Conservation (phyloP, 1,139 yeast genomes). For the Protomyces inundatus region DNA sequence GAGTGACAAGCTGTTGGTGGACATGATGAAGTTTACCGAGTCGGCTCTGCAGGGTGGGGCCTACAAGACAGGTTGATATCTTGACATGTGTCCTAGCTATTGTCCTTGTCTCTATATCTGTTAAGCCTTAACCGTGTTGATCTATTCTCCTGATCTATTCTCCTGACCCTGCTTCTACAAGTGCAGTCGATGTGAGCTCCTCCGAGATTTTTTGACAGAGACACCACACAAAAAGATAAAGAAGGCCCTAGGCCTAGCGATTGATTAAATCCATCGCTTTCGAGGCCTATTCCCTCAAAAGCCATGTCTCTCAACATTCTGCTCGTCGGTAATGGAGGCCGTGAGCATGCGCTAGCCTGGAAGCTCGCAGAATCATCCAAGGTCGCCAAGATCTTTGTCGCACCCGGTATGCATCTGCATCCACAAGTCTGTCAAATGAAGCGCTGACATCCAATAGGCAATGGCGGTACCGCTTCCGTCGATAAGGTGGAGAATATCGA, state of each 20-base stretch:
- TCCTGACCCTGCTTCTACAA: background rate
- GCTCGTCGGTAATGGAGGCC: slow-evolving; percentile 95
- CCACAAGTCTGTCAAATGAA: too few species aligned
- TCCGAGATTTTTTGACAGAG: background rate
- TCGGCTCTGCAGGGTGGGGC: background rate
- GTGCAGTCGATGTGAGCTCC: background rate
- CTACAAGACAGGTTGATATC: background rate
- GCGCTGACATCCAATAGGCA: slow-evolving; percentile 36
- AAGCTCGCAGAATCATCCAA: slow-evolving; percentile 71
- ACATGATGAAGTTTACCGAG: slow-evolving; percentile 74
- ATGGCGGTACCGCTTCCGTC: slow-evolving; percentile 70
- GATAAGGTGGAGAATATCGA: slow-evolving; percentile 65
- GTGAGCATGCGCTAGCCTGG: slow-evolving; percentile 98
- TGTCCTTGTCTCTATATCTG: background rate
- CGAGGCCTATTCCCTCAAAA: background rate
- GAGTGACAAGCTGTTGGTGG: slow-evolving; percentile 84
- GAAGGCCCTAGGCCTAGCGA: background rate
- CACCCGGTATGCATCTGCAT: slow-evolving; percentile 58
- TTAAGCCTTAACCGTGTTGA: background rate
- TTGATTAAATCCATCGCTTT: background rate
- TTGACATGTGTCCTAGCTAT: too few species aligned
- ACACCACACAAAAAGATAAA: background rate
- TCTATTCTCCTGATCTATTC: background rate
- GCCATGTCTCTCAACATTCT: slow-evolving; percentile 43
- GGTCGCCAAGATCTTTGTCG: slow-evolving; percentile 72